These are phyloP conservation scores for Fibroporia radiculosa DNA, from an alignment of 768 basidiomycete species.

Conservation along the genomic window DNA sequence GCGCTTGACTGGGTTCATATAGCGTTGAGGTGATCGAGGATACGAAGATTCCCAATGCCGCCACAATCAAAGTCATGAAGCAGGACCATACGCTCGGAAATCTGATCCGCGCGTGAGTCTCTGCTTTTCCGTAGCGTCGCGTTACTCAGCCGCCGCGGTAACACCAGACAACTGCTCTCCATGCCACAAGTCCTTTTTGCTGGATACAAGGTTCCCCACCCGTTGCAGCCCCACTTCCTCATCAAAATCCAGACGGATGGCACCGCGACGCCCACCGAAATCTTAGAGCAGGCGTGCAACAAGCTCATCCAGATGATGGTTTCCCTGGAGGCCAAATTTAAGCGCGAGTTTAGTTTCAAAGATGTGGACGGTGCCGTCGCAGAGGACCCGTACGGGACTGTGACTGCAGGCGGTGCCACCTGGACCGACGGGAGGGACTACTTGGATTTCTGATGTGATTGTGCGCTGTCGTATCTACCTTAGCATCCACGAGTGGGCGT, in stretches of 20 bases:
- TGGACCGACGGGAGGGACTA: conserved; percentile 6
- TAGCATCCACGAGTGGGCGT: neutral
- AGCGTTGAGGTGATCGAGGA: conserved; percentile 92
- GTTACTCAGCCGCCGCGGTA: neutral
- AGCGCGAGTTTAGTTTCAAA: conserved; percentile 75
- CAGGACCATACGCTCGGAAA: conserved; percentile 97
- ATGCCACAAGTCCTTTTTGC: conserved; percentile 90
- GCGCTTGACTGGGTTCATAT: conserved; percentile 9
- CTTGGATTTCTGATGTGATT: conserved; percentile 3
- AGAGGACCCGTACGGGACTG: conserved; percentile 25
- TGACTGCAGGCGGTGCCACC: neutral
- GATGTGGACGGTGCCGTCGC: conserved; percentile 32
- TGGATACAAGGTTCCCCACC: conserved; percentile 97
- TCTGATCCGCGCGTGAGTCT: conserved; percentile 86
- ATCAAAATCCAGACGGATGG: conserved; percentile 97
- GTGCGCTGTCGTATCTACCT: neutral
- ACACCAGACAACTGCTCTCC: conserved; percentile 73
- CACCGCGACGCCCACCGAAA: conserved; percentile 68
- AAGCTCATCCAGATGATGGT: conserved; percentile 61
- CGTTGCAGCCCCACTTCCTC: conserved; percentile 88
- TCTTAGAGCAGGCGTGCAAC: conserved; percentile 77
- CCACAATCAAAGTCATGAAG: conserved; percentile 89
- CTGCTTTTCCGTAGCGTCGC: conserved; percentile 1
- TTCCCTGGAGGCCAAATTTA: conserved; percentile 68
- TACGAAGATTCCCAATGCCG: conserved; percentile 96